Base-by-base conservation (phyloP, 2,329 filamentous ascomycete species). In the Penicillium brasilianum region DNA sequence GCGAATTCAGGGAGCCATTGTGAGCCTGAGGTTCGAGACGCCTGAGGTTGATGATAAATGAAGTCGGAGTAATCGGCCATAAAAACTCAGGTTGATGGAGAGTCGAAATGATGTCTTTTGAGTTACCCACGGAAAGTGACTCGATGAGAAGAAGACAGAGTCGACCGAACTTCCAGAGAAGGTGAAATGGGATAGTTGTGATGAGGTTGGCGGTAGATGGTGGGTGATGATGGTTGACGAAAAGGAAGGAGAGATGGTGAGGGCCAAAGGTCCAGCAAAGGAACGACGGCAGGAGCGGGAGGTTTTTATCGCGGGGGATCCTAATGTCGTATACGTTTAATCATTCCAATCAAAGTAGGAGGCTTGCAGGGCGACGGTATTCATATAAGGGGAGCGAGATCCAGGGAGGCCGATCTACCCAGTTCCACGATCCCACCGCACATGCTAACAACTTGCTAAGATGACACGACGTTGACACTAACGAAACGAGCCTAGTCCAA, bases 381-480 rank as follows among this genome's bases (percentile, higher is more conserved):
- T 48, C 39, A 61, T 68, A 68, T 69, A 68, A 64, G 61, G 64
- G 59, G 64, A 39, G 30, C 14, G 50, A 53, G 71, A 72, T 69
- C 60, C 66, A 70, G 65, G 68, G 67, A 66, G 70, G 65, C n/a
- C 67, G 71, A 75, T 75, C 71, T 72, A 67, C 70, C 69, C 71
- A 69, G 73, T 70, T 75, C 72, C 69, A 74, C 72, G 74, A 76
- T 75, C 68, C 69, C 67, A 69, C 63, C 60, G 61, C 66, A 71
- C 71, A 74, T 43, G 39, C 39, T 10, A 43, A n/a, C 49, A n/a
- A n/a, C n/a, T n/a, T 74, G 69, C 68, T 72, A 69, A 67, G 67
- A 74, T 75, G 73, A 74, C 74, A 76, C 74, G 72, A 75, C 73
- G 71, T 76, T 76, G 73, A 75, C 72, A 74, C 71, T 70, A 72